Evolutionary conservation across 192 early-diverging fungal genomes (phyloP).

Genomic region (Chytriomyces sp.): DNA sequence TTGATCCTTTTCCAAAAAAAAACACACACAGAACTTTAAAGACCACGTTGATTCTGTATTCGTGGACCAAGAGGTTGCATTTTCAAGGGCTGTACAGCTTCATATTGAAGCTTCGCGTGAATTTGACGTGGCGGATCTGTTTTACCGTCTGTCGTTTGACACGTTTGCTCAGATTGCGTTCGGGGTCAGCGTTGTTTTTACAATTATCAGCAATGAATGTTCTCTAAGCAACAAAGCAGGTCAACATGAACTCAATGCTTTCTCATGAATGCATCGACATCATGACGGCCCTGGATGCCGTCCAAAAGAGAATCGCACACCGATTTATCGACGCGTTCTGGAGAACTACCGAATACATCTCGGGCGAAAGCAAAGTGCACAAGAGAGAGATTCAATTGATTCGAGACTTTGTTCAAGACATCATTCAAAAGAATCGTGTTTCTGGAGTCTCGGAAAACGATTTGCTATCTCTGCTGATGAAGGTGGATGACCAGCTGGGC

Average conservation of each 20-base stretch:
- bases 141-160: constrained; percentile 49
- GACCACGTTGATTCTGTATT: constrained; percentile 44
- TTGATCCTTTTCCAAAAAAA: not conserved
- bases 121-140: constrained; percentile 46
- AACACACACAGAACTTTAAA: constrained; percentile 41
- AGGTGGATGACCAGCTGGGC: constrained; percentile 36
- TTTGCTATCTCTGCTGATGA: constrained; percentile 45
- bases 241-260: constrained; percentile 10
- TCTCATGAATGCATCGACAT: constrained; percentile 12
- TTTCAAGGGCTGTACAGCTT: constrained; percentile 21
- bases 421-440: constrained; percentile 33
- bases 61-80: constrained; percentile 27
- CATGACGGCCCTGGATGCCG: constrained; percentile 41
- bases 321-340: constrained; percentile 38
- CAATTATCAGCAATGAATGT: too few species aligned
- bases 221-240: not conserved
- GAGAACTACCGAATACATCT: not conserved
- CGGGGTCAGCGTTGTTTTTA: constrained; percentile 17
- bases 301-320: constrained; percentile 17
- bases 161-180: constrained; percentile 45
- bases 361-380: constrained; percentile 4
- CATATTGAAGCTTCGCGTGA: not conserved
- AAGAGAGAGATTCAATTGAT: constrained; percentile 26
- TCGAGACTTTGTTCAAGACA: constrained; percentile 29
- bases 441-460: constrained; percentile 24